Base-by-base conservation (phyloP, 2,329 filamentous ascomycete species). In the Aspergillus costaricaensis region DNA sequence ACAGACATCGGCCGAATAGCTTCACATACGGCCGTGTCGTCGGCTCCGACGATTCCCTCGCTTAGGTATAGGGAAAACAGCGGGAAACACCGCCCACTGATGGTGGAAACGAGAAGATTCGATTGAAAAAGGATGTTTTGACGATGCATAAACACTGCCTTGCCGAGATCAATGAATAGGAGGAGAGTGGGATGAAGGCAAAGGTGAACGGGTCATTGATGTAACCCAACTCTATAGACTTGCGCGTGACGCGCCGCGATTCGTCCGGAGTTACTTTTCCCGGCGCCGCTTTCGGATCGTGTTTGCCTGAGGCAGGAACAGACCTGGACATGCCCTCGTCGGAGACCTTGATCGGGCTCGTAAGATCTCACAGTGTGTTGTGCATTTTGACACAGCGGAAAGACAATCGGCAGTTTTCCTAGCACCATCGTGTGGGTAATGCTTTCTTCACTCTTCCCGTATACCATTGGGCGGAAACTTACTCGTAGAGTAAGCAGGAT, bases 1-100 rank as follows among this genome's bases (percentile, higher is more conserved):
- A 23, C 48, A 36, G 36, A 36, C 48, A 51, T 44, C 53, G 48
- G 53, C 52, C 58, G 53, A 57, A 41, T 27, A 48, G 32, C 47
- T 47, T 44, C 58, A 41, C 27, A 17, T 8, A 38, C 36, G 23
- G 48, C 21, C 5, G 32, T 50, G 32, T 50, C 17, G 27, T 56
- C 55, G 55, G 57, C 32, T 36, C 49, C 56, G 39, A 55, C 41
- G 14, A n/a, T 8, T 25, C 2, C 41, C 39, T 47, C 25, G 15
- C 21, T 36, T 36, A 19, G 5, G 6, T 15, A 12, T 6, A n/a
- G 7, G 25, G 23, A 27, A 41, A 4, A 27, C 25, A n/a, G 15
- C 17, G 27, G 30, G 3, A 9, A n/a, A 30, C 44, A 23, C 44
- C 23, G 44, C 44, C 5, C 25, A 9, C 10, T 23, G 2, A 14